phyloP scores from a whole-genome alignment of 306 rosid genomes.

The Prinsepia uniflora region DNA sequence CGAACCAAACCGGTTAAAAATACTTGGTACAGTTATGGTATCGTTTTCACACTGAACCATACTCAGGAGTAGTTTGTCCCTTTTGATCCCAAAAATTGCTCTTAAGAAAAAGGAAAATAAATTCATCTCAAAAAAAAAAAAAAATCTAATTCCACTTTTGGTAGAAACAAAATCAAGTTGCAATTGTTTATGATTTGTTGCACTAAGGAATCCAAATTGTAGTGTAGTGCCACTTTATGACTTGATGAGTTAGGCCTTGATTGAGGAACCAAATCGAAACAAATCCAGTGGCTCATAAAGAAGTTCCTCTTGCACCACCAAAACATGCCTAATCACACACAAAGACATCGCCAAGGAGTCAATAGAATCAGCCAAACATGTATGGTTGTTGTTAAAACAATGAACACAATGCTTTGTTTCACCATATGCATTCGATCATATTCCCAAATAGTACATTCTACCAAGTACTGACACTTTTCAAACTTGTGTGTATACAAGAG shows the following conservation, averaged over 20 bases:
- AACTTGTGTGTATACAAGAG: too few species aligned
- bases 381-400: background rate
- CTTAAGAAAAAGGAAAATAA: background rate
- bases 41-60: too few species aligned
- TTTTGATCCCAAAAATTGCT: background rate
- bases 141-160: background rate
- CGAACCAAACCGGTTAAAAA: too few species aligned
- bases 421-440: background rate
- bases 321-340: background rate
- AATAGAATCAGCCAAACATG: slow-evolving; percentile 7
- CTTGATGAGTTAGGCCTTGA: background rate
- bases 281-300: background rate
- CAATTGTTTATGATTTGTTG: background rate
- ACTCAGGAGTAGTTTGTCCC: background rate
- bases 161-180: background rate
- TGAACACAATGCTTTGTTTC: background rate
- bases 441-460: background rate
- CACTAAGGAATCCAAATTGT: background rate
- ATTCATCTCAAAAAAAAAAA: background rate
- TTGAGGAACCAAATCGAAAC: background rate
- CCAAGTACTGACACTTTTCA: background rate
- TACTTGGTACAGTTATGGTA: too few species aligned
- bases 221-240: background rate
- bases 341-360: background rate
- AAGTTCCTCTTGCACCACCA: background rate